Base-by-base conservation (phyloP, 2,329 filamentous ascomycete genomes). In the Fusarium sp. region DNA sequence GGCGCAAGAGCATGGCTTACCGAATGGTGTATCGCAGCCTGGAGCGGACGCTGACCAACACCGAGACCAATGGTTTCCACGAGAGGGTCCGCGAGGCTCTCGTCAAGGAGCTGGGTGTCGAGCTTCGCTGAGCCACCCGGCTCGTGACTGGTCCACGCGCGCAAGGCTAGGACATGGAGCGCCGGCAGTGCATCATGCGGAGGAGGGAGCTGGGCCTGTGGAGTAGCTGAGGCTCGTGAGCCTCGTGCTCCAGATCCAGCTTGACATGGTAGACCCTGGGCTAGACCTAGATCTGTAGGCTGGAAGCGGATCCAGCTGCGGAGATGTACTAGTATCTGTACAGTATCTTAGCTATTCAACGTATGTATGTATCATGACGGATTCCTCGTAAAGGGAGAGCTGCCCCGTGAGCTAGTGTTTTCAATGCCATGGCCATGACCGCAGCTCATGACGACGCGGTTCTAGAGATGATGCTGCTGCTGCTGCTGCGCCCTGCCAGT, bases 1-100 rank as follows among this genome's bases (percentile, higher is more conserved):
- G 92, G 5, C 88, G 93, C 76, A 93, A 90, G 85, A 98, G 95
- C 85, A 84, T 97, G 85, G 97, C 95, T 84, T 99, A 98, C 83
- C 89, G 95, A 73, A 93, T 98, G 83, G 96, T 96, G 81, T 99
- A 99, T 85, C 90, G 97, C 74, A 98, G 95, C 82, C 85, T 98
- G 76, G 96, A 98, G 86, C 90, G 93, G 80, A 99, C 96, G 2
- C 85, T 99, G 82, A 98, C 93, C 11, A 97, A 95, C 77, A 87
- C 89, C 39, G 94, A 98, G 86, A 90, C 92, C 13, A 97, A 97
- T 80, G 83, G 86, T 50, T 84, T 97, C 80, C 96, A 99, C 82
- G 87, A 91, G 59, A 83, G 87, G 75, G 92, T 98, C 52, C 86
- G 88, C 48, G 79, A 85, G 71, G 88, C 89, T 74, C 84, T 98